phyloP scores from a whole-genome alignment of 768 basidiomycete species.

The Kwoniella europaea region DNA sequence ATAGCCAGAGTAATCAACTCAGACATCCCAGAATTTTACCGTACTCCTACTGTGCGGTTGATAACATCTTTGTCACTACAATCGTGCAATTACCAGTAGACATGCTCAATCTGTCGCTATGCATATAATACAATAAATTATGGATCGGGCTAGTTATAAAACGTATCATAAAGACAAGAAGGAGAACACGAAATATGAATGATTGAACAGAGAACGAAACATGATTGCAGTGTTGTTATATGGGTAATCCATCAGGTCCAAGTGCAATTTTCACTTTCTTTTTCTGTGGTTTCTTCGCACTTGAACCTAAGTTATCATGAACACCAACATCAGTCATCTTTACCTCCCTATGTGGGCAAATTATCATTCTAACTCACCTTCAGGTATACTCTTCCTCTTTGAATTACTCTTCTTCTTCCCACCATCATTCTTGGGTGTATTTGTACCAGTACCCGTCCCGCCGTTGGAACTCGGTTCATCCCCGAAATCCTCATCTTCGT shows the following conservation, averaged over 20 bases:
- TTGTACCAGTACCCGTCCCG: constrained; percentile 9
- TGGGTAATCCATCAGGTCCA: constrained; percentile 49
- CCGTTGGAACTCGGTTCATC: constrained; percentile 9
- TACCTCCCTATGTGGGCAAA: no score
- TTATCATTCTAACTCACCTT: no score
- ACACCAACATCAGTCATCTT: not conserved
- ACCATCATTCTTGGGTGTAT: constrained; percentile 6
- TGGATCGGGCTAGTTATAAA: not conserved
- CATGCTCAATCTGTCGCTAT: not conserved
- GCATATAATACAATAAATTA: constrained; percentile 1
- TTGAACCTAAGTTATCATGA: not conserved
- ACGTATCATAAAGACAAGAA: not conserved
- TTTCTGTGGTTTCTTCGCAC: constrained; percentile 41
- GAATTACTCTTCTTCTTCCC: not conserved
- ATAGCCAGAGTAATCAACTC: not conserved
- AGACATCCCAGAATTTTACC: no score
- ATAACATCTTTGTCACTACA: no score
- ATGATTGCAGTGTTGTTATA: constrained; percentile 14
- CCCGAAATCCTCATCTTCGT: constrained; percentile 55
- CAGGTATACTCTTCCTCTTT: constrained; percentile 42
- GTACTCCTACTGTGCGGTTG: no score
- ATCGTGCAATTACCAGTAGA: no score
- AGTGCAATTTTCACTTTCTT: constrained; percentile 53
- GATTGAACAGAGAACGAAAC: no score
- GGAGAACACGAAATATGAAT: no score